These are phyloP conservation scores for Bryoerythrophyllum caledonicum DNA, from an alignment of 225 moss, liverwort and hornwort genomes.

Conservation along the genomic window DNA sequence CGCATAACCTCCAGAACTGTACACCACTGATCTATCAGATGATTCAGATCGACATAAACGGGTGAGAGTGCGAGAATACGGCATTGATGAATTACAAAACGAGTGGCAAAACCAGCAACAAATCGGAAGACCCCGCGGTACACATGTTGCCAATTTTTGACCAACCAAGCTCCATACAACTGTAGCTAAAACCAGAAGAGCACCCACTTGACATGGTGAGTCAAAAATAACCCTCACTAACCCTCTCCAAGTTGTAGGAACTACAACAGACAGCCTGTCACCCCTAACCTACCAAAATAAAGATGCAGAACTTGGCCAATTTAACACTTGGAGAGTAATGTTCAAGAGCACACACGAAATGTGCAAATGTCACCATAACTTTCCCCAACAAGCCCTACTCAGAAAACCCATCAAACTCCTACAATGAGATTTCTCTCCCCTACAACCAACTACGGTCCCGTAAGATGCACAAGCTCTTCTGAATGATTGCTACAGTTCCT, in stretches of 20 bases:
- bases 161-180: constrained; percentile 25
- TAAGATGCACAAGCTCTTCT: constrained; percentile 54
- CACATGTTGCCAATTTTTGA: constrained; percentile 26
- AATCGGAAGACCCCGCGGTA: background rate
- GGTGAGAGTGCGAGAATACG: background rate
- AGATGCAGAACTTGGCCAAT: constrained; percentile 36
- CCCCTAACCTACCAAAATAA: constrained; percentile 33
- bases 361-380: constrained; percentile 45
- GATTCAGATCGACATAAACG: background rate
- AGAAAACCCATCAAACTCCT: constrained; percentile 33
- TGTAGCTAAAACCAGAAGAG: constrained; percentile 32
- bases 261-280: constrained; percentile 25
- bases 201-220: constrained; percentile 23
- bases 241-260: constrained; percentile 23
- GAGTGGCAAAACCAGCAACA: background rate
- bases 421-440: constrained; percentile 24
- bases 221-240: constrained; percentile 22
- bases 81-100: background rate
- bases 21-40: background rate
- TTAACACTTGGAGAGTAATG: constrained; percentile 40
- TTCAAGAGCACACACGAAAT: constrained; percentile 32
- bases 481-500: constrained; percentile 40
- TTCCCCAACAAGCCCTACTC: constrained; percentile 31
- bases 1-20: background rate
- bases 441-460: constrained; percentile 48